A percentile compares a stretch with the other conserved stretches of the same genome.
These are phyloP conservation scores for Priceomyces carsonii DNA, from an alignment of 805 yeast genomes.

Conservation along the genomic window DNA sequence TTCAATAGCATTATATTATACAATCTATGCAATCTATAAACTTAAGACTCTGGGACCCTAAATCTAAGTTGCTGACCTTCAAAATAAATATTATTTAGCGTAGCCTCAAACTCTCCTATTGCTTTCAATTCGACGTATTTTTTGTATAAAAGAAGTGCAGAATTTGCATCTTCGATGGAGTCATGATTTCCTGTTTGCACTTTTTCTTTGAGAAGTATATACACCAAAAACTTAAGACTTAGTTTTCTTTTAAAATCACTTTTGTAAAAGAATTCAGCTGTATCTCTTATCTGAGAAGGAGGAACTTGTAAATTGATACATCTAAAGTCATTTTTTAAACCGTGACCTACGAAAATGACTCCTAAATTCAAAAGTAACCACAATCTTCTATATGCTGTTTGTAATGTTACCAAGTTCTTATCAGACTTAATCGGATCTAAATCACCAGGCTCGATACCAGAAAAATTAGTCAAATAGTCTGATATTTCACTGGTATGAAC, in stretches of 20 bases:
- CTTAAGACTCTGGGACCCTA: conserved; percentile 46
- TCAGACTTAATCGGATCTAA: conserved; percentile 66
- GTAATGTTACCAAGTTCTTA: conserved; percentile 72
- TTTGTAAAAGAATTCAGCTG: conserved; percentile 75
- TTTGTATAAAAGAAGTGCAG: conserved; percentile 78
- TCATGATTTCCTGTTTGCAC: conserved; percentile 96
- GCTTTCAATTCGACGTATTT: conserved; percentile 64
- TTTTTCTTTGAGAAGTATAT: conserved; percentile 66
- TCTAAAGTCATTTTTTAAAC: conserved; percentile 86
- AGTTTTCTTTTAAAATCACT: conserved; percentile 74
- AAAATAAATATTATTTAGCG: conserved; percentile 65
- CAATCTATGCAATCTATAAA: too few relatives aligned
- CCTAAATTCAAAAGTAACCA: conserved; percentile 91
- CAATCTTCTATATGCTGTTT: conserved; percentile 80
- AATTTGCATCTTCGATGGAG: conserved; percentile 92
- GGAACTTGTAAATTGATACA: conserved; percentile 93
- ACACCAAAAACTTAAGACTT: conserved; percentile 83
- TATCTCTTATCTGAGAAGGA: conserved; percentile 80
- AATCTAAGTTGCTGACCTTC: conserved; percentile 65
- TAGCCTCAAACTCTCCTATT: conserved; percentile 58
- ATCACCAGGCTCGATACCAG: conserved; percentile 95
- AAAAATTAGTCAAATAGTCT: conserved; percentile 84
- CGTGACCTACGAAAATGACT: conserved; percentile 93
- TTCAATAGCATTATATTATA: too few relatives aligned
- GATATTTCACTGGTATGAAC: conserved; percentile 68